phyloP scores from a whole-genome alignment of 73 alveolate genomes.

The Paramecium sexaurelia region DNA sequence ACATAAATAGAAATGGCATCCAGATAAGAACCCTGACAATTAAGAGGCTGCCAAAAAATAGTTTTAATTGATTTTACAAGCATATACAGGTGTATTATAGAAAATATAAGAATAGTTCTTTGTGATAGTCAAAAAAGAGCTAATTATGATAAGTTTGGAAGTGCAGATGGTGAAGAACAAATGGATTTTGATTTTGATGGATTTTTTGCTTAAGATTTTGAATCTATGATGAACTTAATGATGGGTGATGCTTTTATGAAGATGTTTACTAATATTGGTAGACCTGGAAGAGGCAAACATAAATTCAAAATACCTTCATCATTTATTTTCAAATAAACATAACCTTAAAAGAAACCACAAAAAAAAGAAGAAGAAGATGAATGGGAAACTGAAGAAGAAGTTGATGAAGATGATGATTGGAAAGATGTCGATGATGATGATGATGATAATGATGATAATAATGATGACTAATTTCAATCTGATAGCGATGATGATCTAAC shows the following conservation, averaged over 20 bases:
- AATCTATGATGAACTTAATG: conserved; percentile 21
- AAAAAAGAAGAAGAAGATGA: conserved; percentile 42
- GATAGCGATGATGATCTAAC: not conserved
- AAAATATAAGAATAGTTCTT: not conserved
- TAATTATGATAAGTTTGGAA: conserved; percentile 45
- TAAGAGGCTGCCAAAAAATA: conserved; percentile 74
- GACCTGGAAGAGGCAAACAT: not conserved
- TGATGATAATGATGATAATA: not conserved
- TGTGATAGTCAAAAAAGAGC: not conserved
- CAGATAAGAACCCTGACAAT: conserved; percentile 66
- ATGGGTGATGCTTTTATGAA: conserved; percentile 42
- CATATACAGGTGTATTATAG: conserved; percentile 59
- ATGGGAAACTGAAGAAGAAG: conserved; percentile 63
- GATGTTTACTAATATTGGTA: not conserved
- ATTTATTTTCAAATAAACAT: conserved; percentile 10
- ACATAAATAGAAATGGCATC: conserved; percentile 59
- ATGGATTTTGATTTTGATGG: conserved; percentile 27
- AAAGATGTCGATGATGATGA: conserved; percentile 36
- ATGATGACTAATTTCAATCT: not conserved
- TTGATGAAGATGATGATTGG: conserved; percentile 30
- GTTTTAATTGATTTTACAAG: conserved; percentile 76
- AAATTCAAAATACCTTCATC: not conserved
- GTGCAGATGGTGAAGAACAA: not conserved
- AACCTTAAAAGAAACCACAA: not conserved
- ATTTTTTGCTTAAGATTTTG: not conserved